phyloP scores from a whole-genome alignment of 441 rosid species.

The Arabidopsis hybrid region DNA sequence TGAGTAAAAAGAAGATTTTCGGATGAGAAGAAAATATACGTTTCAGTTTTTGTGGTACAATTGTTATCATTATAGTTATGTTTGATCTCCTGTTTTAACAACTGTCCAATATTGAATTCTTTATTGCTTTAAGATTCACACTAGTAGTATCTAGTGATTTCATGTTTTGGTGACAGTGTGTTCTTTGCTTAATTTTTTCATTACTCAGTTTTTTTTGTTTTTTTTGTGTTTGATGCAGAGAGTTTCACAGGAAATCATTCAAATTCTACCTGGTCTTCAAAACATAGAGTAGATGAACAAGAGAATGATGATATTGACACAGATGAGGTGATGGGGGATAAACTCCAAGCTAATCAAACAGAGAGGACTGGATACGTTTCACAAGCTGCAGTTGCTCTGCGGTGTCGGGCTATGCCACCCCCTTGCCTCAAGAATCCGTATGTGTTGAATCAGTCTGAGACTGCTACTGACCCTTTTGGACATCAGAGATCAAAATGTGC shows the following conservation, averaged over 20 bases:
- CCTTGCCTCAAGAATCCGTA: constrained; percentile 95
- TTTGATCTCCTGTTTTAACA: constrained; percentile 16
- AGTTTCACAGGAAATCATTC: constrained; percentile 47
- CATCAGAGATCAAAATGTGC: constrained; percentile 88
- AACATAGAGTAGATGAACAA: constrained; percentile 53
- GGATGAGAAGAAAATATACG: background rate
- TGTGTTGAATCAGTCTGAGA: constrained; percentile 57
- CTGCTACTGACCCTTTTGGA: constrained; percentile 67
- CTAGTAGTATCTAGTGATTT: background rate
- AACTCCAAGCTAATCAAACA: constrained; percentile 38
- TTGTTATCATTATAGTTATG: constrained; percentile 1
- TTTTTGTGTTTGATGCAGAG: constrained; percentile 45
- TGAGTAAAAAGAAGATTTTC: background rate
- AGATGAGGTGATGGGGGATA: constrained; percentile 56
- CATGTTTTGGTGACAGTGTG: background rate
- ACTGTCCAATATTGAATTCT: background rate
- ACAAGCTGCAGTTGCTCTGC: constrained; percentile 81
- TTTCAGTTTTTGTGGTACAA: constrained; percentile 4
- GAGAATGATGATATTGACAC: constrained; percentile 51
- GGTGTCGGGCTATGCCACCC: constrained; percentile 90
- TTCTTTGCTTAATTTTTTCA: background rate
- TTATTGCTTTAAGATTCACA: background rate
- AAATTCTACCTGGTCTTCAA: constrained; percentile 54
- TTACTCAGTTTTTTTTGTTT: background rate
- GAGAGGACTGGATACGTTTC: constrained; percentile 69